A percentile compares a stretch with the other conserved stretches of the same genome.
phyloP scores from a whole-genome alignment of 2,329 filamentous ascomycete genomes.

The Ceratocystis cubensis region DNA sequence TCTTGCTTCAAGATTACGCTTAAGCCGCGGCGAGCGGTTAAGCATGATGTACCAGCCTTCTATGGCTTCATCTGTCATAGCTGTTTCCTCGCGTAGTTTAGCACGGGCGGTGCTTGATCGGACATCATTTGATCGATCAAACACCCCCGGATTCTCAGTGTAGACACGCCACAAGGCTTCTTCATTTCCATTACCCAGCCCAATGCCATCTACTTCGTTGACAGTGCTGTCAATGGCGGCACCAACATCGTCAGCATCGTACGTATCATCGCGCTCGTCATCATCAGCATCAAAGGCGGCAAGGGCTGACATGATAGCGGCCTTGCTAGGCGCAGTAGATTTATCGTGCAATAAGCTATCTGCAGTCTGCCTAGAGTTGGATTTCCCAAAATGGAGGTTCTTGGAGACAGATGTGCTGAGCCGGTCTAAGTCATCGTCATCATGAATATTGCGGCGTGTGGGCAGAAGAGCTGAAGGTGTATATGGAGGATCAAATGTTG shows the following conservation, averaged over 20 bases:
- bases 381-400: conserved; percentile 64
- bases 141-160: conserved; percentile 49
- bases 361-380: conserved; percentile 49
- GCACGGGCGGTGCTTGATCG: conserved; percentile 42
- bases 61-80: conserved; percentile 85
- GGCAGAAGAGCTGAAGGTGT: conserved; percentile 31
- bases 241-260: conserved; percentile 83
- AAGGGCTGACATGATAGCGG: conserved; percentile 75
- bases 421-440: conserved; percentile 66
- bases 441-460: conserved; percentile 59
- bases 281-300: conserved; percentile 87
- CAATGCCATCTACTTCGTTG: conserved; percentile 37
- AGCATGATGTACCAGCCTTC: conserved; percentile 93
- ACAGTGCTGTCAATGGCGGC: conserved; percentile 67
- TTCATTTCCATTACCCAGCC: conserved; percentile 44
- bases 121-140: conserved; percentile 58
- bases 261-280: conserved; percentile 93
- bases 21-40: conserved; percentile 53
- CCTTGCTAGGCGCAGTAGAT: conserved; percentile 57
- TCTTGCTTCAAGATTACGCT: conserved; percentile 57
- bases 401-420: conserved; percentile 53
- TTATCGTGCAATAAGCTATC: conserved; percentile 58
- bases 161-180: conserved; percentile 62
- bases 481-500: conserved; percentile 40
- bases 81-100: conserved; percentile 59